Evolutionary conservation across 352 stramenopile species (phyloP), one percentile per base, ranked within the genome.

Genomic region (Phytophthora syringae): DNA sequence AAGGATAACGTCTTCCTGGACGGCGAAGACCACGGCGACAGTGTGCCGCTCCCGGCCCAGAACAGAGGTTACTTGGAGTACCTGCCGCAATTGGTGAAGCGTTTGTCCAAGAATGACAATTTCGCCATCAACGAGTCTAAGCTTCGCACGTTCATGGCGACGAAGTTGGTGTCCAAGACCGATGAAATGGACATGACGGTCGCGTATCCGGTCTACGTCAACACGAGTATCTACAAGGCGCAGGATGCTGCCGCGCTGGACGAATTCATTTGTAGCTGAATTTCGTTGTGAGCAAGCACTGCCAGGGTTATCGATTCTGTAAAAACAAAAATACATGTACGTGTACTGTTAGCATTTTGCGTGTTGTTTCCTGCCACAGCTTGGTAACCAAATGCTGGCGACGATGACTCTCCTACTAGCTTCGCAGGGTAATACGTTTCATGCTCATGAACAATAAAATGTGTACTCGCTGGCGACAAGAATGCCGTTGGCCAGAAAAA

Each of bases 1-100:
- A 90, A 90, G 59, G 79, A 90, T 67, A 76, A 71, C 16, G 73
- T 85, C 28, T 90, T 90, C 34, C 36, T 70, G 39, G 62, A 77
- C 39, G 77, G 79, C 48, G 51, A 74, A 32, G 75, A 84, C 66
- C 30, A 68, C 22, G 67, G 66, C 22, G 64, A 77, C 42, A 67
- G 48, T 18, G 64, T 59, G 21, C 28, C 69, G 25, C n/a, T 69
- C 4, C 67, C 74, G 40, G 42, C 60, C 13, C 49, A 59, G 25
- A 58, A 66, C 62, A 64, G 56, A 13, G 67, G 51, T 16, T 88
- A 77, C 34, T 32, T 87, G 56, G 43, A 24, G 9, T 80, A 72
- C 42, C 60, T 90, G 39, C 55, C 81, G 7, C 28, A 79, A n/a
- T 40, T 88, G 18, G 67, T 90, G 22, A 42, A 54, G n/a, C 44